These are phyloP conservation scores for Kockovaella imperatae DNA, from an alignment of 768 basidiomycete genomes.

Conservation along the genomic window DNA sequence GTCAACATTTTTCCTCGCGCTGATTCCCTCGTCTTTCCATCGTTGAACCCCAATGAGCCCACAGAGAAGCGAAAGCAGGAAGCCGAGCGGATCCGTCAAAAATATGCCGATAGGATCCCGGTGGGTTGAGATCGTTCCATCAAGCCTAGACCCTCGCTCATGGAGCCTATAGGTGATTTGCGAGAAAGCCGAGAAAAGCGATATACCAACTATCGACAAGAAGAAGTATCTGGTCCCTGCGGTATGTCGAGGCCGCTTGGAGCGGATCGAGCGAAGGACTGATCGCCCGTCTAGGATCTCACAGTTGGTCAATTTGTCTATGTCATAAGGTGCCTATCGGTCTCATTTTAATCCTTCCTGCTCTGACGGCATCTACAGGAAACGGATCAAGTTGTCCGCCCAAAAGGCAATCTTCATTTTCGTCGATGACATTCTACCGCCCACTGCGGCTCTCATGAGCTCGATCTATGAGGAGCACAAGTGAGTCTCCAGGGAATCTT, in stretches of 20 bases:
- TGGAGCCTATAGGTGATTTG: conserved; percentile 75
- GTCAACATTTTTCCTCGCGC: neutral
- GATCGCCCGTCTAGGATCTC: conserved; percentile 60
- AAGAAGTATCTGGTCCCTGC: conserved; percentile 99
- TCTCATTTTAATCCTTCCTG: neutral
- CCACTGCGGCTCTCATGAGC: conserved; percentile 96
- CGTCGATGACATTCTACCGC: conserved; percentile 95
- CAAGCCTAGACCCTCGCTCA: neutral
- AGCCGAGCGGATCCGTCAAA: conserved; percentile 95
- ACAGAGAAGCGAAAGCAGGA: conserved; percentile 98
- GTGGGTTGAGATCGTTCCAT: conserved; percentile 51
- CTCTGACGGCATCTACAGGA: conserved; percentile 53
- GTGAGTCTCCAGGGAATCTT: conserved; percentile 51
- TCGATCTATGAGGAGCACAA: conserved; percentile 99
- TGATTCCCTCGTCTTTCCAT: neutral
- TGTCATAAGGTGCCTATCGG: conserved; percentile 58
- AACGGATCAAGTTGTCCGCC: conserved; percentile 98
- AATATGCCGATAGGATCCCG: conserved; percentile 97
- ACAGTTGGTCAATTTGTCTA: conserved; percentile 99
- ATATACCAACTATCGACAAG: conserved; percentile 99
- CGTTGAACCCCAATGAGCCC: neutral
- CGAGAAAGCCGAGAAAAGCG: conserved; percentile 96
- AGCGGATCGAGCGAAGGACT: too few relatives aligned
- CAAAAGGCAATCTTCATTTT: conserved; percentile 99
- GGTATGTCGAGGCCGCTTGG: conserved; percentile 50